Percentiles rank a stretch among this genome's conserved stretches.
phyloP scores from a whole-genome alignment of 768 basidiomycete species.

The Pleurotus platypus region DNA sequence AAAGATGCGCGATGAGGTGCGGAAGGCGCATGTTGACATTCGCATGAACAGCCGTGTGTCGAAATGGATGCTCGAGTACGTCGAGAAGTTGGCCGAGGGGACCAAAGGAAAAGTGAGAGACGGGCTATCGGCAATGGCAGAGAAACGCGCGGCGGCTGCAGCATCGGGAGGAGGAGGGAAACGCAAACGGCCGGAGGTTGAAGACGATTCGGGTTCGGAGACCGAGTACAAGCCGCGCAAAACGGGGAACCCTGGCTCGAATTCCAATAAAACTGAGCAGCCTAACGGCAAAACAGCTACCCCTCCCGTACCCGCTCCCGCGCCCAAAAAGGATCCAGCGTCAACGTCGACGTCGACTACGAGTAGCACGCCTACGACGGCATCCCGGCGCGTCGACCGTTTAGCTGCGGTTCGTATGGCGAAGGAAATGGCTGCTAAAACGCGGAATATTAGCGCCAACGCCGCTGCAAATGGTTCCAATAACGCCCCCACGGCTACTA shows the following conservation, averaged over 20 bases:
- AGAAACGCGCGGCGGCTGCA: background rate
- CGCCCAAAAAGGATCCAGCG: background rate
- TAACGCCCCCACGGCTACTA: background rate
- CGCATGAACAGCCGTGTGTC: conserved; percentile 58
- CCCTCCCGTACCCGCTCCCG: background rate
- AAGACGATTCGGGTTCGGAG: background rate
- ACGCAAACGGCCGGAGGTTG: background rate
- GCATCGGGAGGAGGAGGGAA: background rate
- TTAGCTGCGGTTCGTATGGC: background rate
- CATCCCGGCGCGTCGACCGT: background rate
- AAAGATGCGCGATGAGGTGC: conserved; percentile 24
- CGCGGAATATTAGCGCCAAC: background rate
- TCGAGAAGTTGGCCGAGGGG: conserved; percentile 26
- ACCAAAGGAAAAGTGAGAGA: background rate
- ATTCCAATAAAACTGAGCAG: background rate
- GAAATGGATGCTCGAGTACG: conserved; percentile 52
- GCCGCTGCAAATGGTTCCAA: background rate
- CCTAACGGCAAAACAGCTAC: background rate
- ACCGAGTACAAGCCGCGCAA: background rate
- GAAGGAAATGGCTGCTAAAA: background rate
- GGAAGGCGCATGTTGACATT: conserved; percentile 57
- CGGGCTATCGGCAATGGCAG: background rate
- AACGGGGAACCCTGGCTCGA: background rate
- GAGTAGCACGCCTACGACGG: background rate
- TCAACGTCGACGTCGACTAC: background rate